A percentile compares a stretch with the other conserved stretches of the same genome.
Conservation (phyloP, 73 alveolate species). For the Effrenium voratum region DNA sequence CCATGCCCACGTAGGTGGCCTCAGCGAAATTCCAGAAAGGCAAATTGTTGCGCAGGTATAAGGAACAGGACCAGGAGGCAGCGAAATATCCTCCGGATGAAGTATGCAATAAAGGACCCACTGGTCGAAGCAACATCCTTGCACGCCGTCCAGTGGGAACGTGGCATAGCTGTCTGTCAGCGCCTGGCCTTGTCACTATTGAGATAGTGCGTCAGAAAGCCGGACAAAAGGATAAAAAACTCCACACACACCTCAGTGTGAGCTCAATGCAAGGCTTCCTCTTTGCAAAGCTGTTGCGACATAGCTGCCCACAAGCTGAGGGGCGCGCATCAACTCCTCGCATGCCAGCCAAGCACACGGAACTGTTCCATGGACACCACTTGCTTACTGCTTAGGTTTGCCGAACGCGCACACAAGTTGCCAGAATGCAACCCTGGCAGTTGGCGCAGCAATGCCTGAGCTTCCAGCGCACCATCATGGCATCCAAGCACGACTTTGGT, state of each 20-base stretch:
- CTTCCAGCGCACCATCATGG: constrained; percentile 36
- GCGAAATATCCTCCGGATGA: constrained; percentile 40
- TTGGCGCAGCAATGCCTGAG: not conserved
- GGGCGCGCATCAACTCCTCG: constrained; percentile 47
- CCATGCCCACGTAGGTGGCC: constrained; percentile 80
- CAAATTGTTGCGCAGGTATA: not conserved
- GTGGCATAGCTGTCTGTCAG: too few species aligned
- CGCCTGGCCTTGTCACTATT: constrained; percentile 28
- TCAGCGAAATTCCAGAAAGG: not conserved
- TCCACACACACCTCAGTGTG: constrained; percentile 62
- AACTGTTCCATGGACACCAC: not conserved
- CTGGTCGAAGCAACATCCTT: constrained; percentile 46
- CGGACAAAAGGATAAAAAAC: constrained; percentile 49
- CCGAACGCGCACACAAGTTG: too few species aligned
- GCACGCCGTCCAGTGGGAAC: too few species aligned
- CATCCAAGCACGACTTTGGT: constrained; percentile 30
- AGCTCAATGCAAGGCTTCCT: not conserved
- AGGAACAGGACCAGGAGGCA: constrained; percentile 39
- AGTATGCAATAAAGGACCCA: constrained; percentile 46
- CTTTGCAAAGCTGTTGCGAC: not conserved
- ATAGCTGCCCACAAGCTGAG: not conserved
- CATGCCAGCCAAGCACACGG: not conserved
- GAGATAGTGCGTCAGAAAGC: constrained; percentile 59
- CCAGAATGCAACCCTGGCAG: too few species aligned
- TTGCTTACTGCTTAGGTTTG: too few species aligned